Evolutionary conservation across 768 basidiomycete species (phyloP), one percentile per base, ranked within the genome.

Genomic region (Leccinum variicolor): DNA sequence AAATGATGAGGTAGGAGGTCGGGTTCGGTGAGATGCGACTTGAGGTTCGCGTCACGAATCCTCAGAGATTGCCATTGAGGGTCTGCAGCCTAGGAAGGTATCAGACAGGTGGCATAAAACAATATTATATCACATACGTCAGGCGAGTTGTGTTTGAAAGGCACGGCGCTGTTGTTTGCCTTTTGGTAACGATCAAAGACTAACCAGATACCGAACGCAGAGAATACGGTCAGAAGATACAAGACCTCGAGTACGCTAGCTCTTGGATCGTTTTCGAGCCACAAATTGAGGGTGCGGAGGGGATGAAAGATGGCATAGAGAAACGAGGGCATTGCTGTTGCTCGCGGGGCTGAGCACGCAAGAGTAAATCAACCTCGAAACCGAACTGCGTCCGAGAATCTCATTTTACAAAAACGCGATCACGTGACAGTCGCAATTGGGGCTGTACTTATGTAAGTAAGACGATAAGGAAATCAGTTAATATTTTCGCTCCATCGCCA

Each of bases 181-280:
- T 84, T 85, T 66, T 87, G 83, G 71, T 90, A 87, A 43, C 89
- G 84, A 74, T 84, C 77, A 64, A 86, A 81, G 47, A 93, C 87
- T 26, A 92, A 78, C 78, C 85, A 92, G 59, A 93, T 90, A 45
- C 91, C 90, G 57, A 89, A 76, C 39, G 82, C 88, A 61, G 91
- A 84, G 76, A 89, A 90, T 28, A 85, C 68, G 2, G 85, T 80
- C 25, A 90, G 75, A 31, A 85, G 80, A 73, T 87, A 89, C 51
- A 89, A 60, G 50, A 87, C 77, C 72, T 88, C 87, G 53, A 84
- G 72, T 14, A 81, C 76, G n/a, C 70, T 70, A 63, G 78, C 72
- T 62, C 76, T 81, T 33, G 75, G 76, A 56, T 81, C 80, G 57
- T 78, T 75, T 62, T 79, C 80, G 21, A 76, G 69, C 75, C 72